Base-by-base conservation (phyloP, 208 protist genomes). In the Strigomonas galati region DNA sequence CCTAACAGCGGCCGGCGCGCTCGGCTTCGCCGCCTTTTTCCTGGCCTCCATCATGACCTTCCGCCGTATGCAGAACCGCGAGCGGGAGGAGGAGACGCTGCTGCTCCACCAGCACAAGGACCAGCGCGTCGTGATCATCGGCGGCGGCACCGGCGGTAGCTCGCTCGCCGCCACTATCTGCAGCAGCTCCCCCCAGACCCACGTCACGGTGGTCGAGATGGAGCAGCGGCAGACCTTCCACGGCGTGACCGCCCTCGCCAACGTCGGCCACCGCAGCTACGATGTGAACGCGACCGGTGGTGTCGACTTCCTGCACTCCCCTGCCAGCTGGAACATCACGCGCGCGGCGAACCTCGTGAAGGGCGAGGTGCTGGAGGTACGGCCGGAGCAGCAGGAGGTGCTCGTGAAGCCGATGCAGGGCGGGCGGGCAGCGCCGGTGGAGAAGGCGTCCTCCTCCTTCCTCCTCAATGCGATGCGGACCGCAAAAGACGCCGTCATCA, bases 221-320 rank as follows among this genome's bases (percentile, higher is more conserved):
- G 82, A 92, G 19, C 44, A 62, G 48, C 74, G 77, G 54, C 86
- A 92, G 60, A 62, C 67, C 10, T 95, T 93, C 62, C 65, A 77
- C 2, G 90, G 71, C 3, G 67, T 81, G 23, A 72, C 86, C 4
- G 76, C 87, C 5, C 79, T 91, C 54, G 90, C 90, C 0, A 79
- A 90, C 57, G 90, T 91, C 12, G 90, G 90, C 0, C 84, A 92
- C 73, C 82, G 90, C 32, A 95, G 90, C 77, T 95, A 95, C 72
- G 90, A 95, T 68, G 53, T 93, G 3, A 86, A 84, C 65, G 91
- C 83, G 15, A 84, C 84, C 1, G 81, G 87, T 27, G 85, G 76
- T 46, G 46, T 87, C 1, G 85, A 95, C 63, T 71, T 81, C 6
- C 56, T 92, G 44, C 82, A 79, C 51, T 90, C 90, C 0, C 81